These are phyloP conservation scores for Ploettnerulaceae sp. DNA, from an alignment of 2,329 filamentous ascomycete species.

Conservation along the genomic window DNA sequence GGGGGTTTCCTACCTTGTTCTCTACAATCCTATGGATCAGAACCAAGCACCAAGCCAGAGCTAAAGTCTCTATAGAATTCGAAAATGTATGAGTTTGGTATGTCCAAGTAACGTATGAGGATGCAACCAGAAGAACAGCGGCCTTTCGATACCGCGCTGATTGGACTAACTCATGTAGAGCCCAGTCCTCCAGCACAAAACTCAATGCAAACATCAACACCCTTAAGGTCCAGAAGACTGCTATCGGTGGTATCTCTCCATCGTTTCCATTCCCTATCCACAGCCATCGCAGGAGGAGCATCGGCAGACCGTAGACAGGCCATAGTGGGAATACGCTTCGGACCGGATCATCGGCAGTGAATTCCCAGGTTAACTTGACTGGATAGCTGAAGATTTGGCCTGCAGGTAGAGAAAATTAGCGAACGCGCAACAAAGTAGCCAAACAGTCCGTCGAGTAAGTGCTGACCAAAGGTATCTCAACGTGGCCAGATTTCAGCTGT, in stretches of 20 bases:
- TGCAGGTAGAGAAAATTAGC: conserved; percentile 36
- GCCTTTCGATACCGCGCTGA: conserved; percentile 65
- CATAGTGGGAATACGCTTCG: conserved; percentile 96
- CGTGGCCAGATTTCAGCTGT: neutral
- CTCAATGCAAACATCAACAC: conserved; percentile 90
- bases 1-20: conserved; percentile 59
- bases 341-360: conserved; percentile 80
- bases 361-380: conserved; percentile 90
- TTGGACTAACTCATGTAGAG: conserved; percentile 82
- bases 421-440: conserved; percentile 5
- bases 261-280: conserved; percentile 80
- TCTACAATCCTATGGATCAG: conserved; percentile 81
- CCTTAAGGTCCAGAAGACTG: conserved; percentile 85
- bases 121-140: conserved; percentile 81
- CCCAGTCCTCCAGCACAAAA: conserved; percentile 98
- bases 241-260: conserved; percentile 72
- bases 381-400: conserved; percentile 92
- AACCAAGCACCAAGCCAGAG: conserved; percentile 90
- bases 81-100: conserved; percentile 98
- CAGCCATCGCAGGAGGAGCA: conserved; percentile 88
- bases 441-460: neutral
- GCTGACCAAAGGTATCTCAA: conserved; percentile 1
- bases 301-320: conserved; percentile 89
- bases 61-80: conserved; percentile 90
- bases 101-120: conserved; percentile 98